Base-by-base conservation (phyloP, 495 filamentous ascomycete species). In the Podospora conica region DNA sequence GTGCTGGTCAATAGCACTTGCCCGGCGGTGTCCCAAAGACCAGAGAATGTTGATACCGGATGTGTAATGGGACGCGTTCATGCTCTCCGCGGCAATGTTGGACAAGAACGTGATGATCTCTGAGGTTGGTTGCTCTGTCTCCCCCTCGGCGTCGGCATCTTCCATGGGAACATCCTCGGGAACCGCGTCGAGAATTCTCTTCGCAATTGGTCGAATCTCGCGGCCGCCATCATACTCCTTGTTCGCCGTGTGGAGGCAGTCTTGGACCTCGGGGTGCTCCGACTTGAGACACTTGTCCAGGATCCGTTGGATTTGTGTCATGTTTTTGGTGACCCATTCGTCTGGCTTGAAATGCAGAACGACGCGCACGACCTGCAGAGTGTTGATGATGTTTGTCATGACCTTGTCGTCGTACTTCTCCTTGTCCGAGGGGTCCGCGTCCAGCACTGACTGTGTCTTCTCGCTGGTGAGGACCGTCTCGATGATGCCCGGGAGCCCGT, bases 11-110 rank as follows among this genome's bases (percentile, higher is more conserved):
- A 99, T 91, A 65, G 93, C 88, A 12, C 87, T 85, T 8, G 94
- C 90, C 70, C 87, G 91, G 57, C 88, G 87, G 70, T 90, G 85
- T n/a, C 91, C 91, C 22, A 99, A 77, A 12, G 91, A 92, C 91
- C 92, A 96, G 10, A 98, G 80, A 27, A 95, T 88, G 71, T 96
- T 96, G 75, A 98, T 87, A 23, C 91, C 91, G 3, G 92, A 91
- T 11, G 95, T 85, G 66, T 92, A 88, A 69, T 92, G 93, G 63
- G 82, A 85, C 40, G 88, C 87, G 21, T 88, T 89, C 40, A 98
- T 85, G 27, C 84, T 85, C 71, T 97, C 94, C 0, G 90, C 92
- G 1, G 93, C 93, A 64, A 96, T 87, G 12, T 82, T 81, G 20
- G 91, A 92, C 23, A 97, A 74, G 71, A 91, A 94, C 3, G 85